Evolutionary conservation across 345 rosid species (phyloP), one percentile per base, ranked within the genome.

Genomic region (Lumnitzera racemosa): DNA sequence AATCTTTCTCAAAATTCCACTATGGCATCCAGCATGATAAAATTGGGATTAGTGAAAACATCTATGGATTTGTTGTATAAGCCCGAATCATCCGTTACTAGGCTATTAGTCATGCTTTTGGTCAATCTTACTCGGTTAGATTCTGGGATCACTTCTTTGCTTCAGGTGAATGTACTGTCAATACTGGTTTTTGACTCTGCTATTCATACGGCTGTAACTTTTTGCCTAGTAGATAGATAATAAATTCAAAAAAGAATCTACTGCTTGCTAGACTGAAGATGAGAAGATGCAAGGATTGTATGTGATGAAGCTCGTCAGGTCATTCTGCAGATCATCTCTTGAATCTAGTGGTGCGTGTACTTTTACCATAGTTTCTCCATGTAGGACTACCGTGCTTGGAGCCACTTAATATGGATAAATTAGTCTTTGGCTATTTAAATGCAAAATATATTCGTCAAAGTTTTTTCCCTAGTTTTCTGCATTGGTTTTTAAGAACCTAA

Each of bases 81-180:
- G 66, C 94, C 88, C 0, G 87, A 79, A 12, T 80, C 84, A 48
- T 67, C 78, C 59, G 76, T 85, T 63, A 73, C 77, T 10, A 69
- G 63, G 29, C 68, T 92, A 69, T 76, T 89, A 70, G 96, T 89
- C 54, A 89, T 89, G 98, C 94, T 92, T 61, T 69, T 89, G 15
- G 96, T 92, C 56, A 92, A 92, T 75, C 91, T 92, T 59, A 85
- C 96, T 16, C 96, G 83, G 61, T 64, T 72, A 60, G 96, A 92
- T 76, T 75, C 71, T 55, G 98, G 96, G 36, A 83, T 89, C 68
- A 72, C 87, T 23, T 77, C 83, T 70, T 73, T 92, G 82, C 91
- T 92, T 66, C 96, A 89, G 98, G 98, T 92, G 43, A 36, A 36
- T 36, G 43, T 36, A 36, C 9, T 7, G 25, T 61, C 31, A 29